phyloP scores from a whole-genome alignment of 306 rosid species.

The Cercis canadensis region DNA sequence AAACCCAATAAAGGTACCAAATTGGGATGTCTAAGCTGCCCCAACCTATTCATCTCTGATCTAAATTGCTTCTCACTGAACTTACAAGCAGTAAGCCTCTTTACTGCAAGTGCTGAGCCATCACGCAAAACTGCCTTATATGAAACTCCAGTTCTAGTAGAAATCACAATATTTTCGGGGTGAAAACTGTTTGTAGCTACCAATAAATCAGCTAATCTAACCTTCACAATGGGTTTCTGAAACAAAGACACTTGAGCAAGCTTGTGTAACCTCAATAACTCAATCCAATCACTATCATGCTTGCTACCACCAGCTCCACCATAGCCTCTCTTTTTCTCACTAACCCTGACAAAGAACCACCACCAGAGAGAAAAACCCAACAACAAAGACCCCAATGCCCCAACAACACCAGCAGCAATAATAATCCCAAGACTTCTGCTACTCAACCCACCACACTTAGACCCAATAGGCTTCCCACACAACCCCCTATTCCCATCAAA shows the following conservation, averaged over 20 bases:
- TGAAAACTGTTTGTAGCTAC: constrained; percentile 52
- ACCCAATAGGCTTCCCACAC: constrained; percentile 57
- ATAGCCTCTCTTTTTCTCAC: constrained; percentile 38
- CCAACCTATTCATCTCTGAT: constrained; percentile 62
- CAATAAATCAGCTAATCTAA: constrained; percentile 52
- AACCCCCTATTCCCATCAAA: constrained; percentile 55
- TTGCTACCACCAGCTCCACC: constrained; percentile 36
- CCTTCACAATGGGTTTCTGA: constrained; percentile 64
- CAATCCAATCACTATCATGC: constrained; percentile 46
- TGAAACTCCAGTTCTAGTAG: constrained; percentile 56
- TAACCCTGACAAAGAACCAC: constrained; percentile 52
- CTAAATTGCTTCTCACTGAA: constrained; percentile 58
- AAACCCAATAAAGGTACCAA: constrained; percentile 66
- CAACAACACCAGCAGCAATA: constrained; percentile 54
- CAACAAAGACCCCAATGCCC: constrained; percentile 57
- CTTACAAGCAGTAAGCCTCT: constrained; percentile 53
- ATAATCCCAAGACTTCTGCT: constrained; percentile 54
- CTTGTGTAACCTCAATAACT: constrained; percentile 49
- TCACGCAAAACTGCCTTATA: constrained; percentile 63
- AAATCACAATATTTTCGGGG: constrained; percentile 49
- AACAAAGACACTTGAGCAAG: constrained; percentile 59
- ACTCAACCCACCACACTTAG: constrained; percentile 56
- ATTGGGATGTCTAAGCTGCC: constrained; percentile 63
- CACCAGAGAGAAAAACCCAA: constrained; percentile 60
- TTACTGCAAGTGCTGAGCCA: constrained; percentile 61